Base-by-base conservation (phyloP, 768 basidiomycete genomes). In the Panaeolus cyanescens region DNA sequence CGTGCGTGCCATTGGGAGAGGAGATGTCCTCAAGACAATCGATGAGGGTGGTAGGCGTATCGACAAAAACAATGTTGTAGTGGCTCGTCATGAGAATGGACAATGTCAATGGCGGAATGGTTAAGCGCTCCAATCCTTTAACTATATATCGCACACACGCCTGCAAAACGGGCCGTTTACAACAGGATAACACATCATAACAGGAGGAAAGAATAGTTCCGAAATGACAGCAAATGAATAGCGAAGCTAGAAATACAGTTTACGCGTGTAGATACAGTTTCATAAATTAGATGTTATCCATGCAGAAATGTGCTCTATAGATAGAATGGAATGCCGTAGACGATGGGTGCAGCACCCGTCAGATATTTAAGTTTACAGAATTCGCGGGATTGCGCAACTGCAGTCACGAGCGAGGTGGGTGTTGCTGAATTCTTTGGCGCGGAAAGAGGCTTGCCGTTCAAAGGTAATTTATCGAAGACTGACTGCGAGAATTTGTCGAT, bases 321-420 rank as follows among this genome's bases (percentile, higher is more conserved):
- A 74, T 93, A 94, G 68, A 96, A 94, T 2, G 97, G 97, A 66
- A 99, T 90, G 2, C 97, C 97, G 71, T 98, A 99, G 10, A 96
- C 89, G 0, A 99, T 89, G 13, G 95, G 91, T 12, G 97, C 95
- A 1, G 96, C 95, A 1, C 96, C 97, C 30, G 95, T 99, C 60
- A 99, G 79, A 73, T 95, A 99, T 71, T 87, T 91, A 33, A 99
- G 79, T 76, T 95, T 96, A 76, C 95, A 97, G 19, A 80, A 79
- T 22, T 90, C 85, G 64, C 97, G 80, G 25, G 94, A 87, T 63
- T 84, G 78, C 1, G 91, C 92, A 12, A 99, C 87, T 0, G 96
- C 96, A 10, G 84, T 71, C 2, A 93, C 86, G 12, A 93, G 62
- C 22, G 83, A 62, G 82, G 88, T 59, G 68, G 77, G 59, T 58